phyloP scores from a whole-genome alignment of 805 yeast species.

The Candida fluviatilis region DNA sequence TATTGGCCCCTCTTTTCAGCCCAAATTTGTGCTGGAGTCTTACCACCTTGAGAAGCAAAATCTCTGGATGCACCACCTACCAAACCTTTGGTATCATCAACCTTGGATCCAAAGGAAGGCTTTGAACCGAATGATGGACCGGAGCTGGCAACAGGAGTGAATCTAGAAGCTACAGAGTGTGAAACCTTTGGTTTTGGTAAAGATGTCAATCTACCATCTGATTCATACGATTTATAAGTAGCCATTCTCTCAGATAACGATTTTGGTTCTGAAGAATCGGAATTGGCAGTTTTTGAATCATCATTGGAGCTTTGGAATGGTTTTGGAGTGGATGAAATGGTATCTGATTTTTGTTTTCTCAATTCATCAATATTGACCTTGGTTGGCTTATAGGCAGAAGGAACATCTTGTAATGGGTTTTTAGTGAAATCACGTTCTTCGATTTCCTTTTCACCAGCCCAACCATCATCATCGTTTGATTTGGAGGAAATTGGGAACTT shows the following conservation, averaged over 20 bases:
- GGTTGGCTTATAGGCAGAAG: slow-evolving; percentile 64
- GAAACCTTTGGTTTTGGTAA: slow-evolving; percentile 60
- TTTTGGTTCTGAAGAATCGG: slow-evolving; percentile 44
- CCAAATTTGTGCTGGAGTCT: slow-evolving; percentile 94
- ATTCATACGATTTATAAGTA: slow-evolving; percentile 33
- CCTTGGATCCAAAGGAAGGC: slow-evolving; percentile 31
- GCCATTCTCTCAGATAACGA: slow-evolving; percentile 43
- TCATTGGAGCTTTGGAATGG: slow-evolving; percentile 13
- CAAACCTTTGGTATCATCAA: slow-evolving; percentile 33
- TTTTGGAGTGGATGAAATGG: slow-evolving; percentile 40
- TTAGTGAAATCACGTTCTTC: slow-evolving; percentile 50
- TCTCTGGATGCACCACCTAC: slow-evolving; percentile 52
- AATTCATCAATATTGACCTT: slow-evolving; percentile 56
- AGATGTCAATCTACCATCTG: slow-evolving; percentile 52
- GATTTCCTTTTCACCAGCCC: slow-evolving; percentile 66
- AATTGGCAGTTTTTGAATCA: slow-evolving; percentile 30
- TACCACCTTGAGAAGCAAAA: slow-evolving; percentile 68
- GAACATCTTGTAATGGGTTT: slow-evolving; percentile 48
- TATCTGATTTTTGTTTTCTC: slow-evolving; percentile 46
- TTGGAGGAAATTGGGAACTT: slow-evolving; percentile 16
- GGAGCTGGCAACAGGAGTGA: slow-evolving; percentile 30
- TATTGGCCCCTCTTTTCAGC: slow-evolving; percentile 82
- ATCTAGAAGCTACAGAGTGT: slow-evolving; percentile 49
- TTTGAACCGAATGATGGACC: slow-evolving; percentile 31
- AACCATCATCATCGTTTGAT: slow-evolving; percentile 49